Evolutionary conservation across 495 filamentous ascomycete genomes (phyloP).

Genomic region (Aspergillus heteromorphus): DNA sequence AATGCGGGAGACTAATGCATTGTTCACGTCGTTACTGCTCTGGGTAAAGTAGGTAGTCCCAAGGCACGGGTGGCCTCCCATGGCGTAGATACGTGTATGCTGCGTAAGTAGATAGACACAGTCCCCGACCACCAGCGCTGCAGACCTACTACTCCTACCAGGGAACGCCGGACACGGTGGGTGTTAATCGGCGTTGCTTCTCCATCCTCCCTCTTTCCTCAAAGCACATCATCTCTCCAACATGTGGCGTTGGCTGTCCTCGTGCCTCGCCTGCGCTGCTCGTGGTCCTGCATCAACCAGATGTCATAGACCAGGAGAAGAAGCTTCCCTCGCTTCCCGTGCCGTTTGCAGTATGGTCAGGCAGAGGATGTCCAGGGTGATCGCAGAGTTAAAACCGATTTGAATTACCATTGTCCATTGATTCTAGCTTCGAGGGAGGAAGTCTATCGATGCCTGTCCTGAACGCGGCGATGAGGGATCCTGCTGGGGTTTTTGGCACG

Average conservation of each 20-base stretch:
- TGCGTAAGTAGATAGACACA: too few relatives aligned
- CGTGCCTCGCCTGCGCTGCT: background rate
- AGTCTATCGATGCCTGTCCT: conserved; percentile 1
- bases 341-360: conserved; percentile 6
- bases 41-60: background rate
- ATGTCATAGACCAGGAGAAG: conserved; percentile 12
- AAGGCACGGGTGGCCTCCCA: background rate
- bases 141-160: background rate
- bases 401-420: background rate
- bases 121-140: background rate
- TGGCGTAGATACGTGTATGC: background rate
- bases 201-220: background rate
- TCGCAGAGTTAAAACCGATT: background rate
- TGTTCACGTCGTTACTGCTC: background rate
- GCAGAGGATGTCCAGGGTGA: background rate
- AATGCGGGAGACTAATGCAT: conserved; percentile 5
- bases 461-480: conserved; percentile 4
- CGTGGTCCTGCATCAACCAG: background rate
- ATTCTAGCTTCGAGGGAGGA: background rate
- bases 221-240: conserved; percentile 6
- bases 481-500: background rate
- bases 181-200: background rate
- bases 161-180: background rate
- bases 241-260: conserved; percentile 5
- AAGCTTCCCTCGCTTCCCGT: conserved; percentile 11